Conservation (phyloP, 2,329 filamentous ascomycete species). For the Aspergillus aculeatus region DNA sequence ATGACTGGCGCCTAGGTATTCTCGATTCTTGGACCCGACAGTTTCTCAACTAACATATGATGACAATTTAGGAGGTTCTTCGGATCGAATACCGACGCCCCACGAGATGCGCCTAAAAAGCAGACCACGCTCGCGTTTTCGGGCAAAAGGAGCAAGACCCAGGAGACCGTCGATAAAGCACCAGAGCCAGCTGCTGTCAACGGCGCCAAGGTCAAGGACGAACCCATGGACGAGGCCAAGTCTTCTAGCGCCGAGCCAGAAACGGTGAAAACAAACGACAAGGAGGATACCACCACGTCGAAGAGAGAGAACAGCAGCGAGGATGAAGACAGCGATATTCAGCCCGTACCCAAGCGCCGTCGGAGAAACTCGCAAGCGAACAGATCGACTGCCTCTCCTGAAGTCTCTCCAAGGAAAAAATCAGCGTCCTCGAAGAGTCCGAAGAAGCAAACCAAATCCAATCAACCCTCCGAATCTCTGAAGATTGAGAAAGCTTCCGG, state of each 20-base stretch:
- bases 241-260: slow-evolving; percentile 14
- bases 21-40: not conserved
- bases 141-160: slow-evolving; percentile 49
- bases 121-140: slow-evolving; percentile 79
- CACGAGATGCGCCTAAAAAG: slow-evolving; percentile 57
- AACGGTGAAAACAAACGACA: slow-evolving; percentile 5
- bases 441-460: slow-evolving; percentile 17
- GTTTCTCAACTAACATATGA: not conserved
- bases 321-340: slow-evolving; percentile 43
- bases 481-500: slow-evolving; percentile 44
- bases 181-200: slow-evolving; percentile 17
- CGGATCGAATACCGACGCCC: slow-evolving; percentile 59
- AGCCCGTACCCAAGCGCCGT: slow-evolving; percentile 59
- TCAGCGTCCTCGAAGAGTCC: slow-evolving; percentile 23
- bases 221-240: slow-evolving; percentile 14
- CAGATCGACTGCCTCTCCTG: slow-evolving; percentile 36
- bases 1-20: not conserved
- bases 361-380: slow-evolving; percentile 32
- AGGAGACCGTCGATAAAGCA: slow-evolving; percentile 28
- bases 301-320: slow-evolving; percentile 32
- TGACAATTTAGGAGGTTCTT: slow-evolving; percentile 74
- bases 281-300: slow-evolving; percentile 9
- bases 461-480: slow-evolving; percentile 24
- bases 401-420: slow-evolving; percentile 22
- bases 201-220: slow-evolving; percentile 4